phyloP scores from a whole-genome alignment of 495 filamentous ascomycete genomes.

The Chaetomidium leptoderma region DNA sequence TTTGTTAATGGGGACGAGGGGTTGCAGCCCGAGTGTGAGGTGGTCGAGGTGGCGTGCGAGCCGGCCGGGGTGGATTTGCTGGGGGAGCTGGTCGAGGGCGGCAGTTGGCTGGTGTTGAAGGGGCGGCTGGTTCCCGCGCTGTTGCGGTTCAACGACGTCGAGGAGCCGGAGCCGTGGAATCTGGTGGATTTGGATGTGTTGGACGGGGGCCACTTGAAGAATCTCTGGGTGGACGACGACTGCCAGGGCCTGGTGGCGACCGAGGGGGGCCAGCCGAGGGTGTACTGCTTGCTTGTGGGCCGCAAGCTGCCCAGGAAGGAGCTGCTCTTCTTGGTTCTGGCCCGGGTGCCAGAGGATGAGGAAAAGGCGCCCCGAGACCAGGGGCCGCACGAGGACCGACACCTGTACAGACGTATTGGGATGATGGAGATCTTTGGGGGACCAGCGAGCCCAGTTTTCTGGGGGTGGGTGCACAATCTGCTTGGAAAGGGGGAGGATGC shows the following conservation, averaged over 20 bases:
- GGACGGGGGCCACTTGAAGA: conserved; percentile 9
- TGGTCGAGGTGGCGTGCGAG: conserved; percentile 9
- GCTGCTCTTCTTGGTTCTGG: conserved; percentile 10
- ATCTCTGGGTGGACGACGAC: conserved; percentile 20
- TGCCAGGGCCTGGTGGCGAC: background rate
- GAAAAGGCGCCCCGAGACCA: no score
- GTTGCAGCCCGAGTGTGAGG: conserved; percentile 6
- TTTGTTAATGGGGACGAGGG: conserved; percentile 4
- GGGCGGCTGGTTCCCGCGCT: conserved; percentile 9
- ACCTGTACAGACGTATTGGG: conserved; percentile 8
- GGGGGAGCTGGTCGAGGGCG: conserved; percentile 14
- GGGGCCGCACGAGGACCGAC: background rate
- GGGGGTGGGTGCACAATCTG: conserved; percentile 8
- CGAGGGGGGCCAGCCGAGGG: background rate
- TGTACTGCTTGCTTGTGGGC: conserved; percentile 5
- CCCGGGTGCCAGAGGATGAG: background rate
- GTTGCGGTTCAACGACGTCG: background rate
- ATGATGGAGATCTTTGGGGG: conserved; percentile 16
- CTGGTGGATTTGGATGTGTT: conserved; percentile 7
- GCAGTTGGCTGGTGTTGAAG: conserved; percentile 5
- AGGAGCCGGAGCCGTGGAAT: conserved; percentile 5
- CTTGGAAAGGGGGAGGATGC: conserved; percentile 11
- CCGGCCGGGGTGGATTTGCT: conserved; percentile 11
- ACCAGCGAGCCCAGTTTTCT: background rate
- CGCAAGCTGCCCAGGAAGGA: conserved; percentile 8